These are phyloP conservation scores for Nakaseomyces nivariensis DNA, from an alignment of 1,139 yeast genomes.

Conservation along the genomic window DNA sequence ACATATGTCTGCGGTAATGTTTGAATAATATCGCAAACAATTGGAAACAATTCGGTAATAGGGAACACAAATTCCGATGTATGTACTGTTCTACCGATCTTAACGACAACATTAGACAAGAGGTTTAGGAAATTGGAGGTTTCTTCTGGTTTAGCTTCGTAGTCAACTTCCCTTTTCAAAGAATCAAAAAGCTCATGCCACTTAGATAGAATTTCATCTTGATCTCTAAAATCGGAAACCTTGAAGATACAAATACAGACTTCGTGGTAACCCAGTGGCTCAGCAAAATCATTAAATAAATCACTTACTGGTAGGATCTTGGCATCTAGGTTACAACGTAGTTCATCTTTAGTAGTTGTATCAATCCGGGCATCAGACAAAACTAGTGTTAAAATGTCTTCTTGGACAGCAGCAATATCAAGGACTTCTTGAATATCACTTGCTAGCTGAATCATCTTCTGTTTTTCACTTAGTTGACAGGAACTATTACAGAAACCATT, in stretches of 20 bases:
- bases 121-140: conserved; percentile 29
- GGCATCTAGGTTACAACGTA: conserved; percentile 48
- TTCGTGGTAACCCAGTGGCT: conserved; percentile 80
- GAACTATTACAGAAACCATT: conserved; percentile 86
- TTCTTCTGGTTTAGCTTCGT: conserved; percentile 20
- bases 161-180: conserved; percentile 21
- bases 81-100: conserved; percentile 40
- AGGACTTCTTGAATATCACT: conserved; percentile 67
- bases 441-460: conserved; percentile 62
- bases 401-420: conserved; percentile 82
- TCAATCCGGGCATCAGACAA: conserved; percentile 51
- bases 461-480: conserved; percentile 69
- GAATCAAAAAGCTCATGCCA: conserved; percentile 57
- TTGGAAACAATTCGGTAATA: conserved; percentile 56
- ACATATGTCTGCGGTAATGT: conserved; percentile 35
- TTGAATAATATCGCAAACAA: conserved; percentile 32
- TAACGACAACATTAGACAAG: conserved; percentile 33
- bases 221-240: conserved; percentile 68
- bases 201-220: conserved; percentile 60
- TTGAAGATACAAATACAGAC: conserved; percentile 70
- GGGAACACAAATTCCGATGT: conserved; percentile 75
- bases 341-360: conserved; percentile 31
- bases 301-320: conserved; percentile 65
- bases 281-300: conserved; percentile 76
- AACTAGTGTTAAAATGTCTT: conserved; percentile 60